phyloP scores from a whole-genome alignment of 768 basidiomycete species.

The Rhodotorula toruloides region DNA sequence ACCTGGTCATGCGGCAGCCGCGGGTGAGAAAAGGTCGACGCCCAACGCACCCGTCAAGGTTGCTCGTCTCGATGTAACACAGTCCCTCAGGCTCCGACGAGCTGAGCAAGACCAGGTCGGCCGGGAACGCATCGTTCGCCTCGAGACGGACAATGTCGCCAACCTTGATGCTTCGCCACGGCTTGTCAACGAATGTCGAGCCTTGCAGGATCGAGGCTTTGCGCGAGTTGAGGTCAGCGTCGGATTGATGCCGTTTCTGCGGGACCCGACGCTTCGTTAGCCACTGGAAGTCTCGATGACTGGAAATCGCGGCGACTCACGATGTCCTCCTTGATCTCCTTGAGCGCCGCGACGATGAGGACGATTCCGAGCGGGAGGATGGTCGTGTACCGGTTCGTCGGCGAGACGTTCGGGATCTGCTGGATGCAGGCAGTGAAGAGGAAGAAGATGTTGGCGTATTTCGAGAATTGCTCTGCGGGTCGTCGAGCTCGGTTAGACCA shows the following conservation, averaged over 20 bases:
- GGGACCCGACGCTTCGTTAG: not conserved
- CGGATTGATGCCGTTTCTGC: constrained; percentile 89
- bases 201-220: constrained; percentile 66
- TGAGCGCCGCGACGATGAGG: constrained; percentile 85
- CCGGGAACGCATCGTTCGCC: constrained; percentile 89
- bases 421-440: constrained; percentile 86
- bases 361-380: constrained; percentile 85
- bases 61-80: constrained; percentile 96
- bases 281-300: too few species aligned
- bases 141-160: constrained; percentile 90
- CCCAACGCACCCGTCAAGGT: constrained; percentile 76
- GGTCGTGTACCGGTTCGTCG: constrained; percentile 90
- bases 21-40: not conserved
- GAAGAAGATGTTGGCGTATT: constrained; percentile 98
- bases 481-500: too few species aligned
- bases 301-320: constrained; percentile 51
- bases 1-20: not conserved
- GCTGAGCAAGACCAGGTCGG: constrained; percentile 78
- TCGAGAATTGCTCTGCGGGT: constrained; percentile 43
- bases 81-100: constrained; percentile 95
- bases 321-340: constrained; percentile 90
- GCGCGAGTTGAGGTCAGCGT: constrained; percentile 82
- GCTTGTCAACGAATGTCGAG: constrained; percentile 62
- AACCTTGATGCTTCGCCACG: constrained; percentile 84
- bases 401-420: constrained; percentile 95